Evolutionary conservation across 2,329 filamentous ascomycete genomes (phyloP).

Genomic region (Beauveria sp.): DNA sequence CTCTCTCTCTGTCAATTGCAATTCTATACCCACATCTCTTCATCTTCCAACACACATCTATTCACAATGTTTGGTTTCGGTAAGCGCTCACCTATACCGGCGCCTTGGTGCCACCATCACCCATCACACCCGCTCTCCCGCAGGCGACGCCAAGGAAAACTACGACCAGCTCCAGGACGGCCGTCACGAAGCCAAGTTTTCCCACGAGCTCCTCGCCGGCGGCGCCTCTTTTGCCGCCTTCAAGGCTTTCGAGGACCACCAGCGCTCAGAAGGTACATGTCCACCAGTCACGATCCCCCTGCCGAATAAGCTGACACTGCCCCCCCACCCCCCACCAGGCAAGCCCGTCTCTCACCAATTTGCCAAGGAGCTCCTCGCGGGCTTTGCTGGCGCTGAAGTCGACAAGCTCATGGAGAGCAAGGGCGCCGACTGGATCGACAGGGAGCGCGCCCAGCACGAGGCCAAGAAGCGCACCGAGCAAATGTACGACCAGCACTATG

Average conservation of each 20-base stretch:
- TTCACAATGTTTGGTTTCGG: conserved; percentile 12
- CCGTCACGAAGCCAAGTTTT: conserved; percentile 53
- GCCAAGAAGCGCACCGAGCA: conserved; percentile 50
- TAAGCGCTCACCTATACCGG: neutral
- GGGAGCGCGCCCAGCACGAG: conserved; percentile 49
- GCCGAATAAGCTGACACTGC: no score
- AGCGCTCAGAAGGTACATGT: conserved; percentile 57
- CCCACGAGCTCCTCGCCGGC: conserved; percentile 68
- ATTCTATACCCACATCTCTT: neutral
- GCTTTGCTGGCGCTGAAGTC: conserved; percentile 65
- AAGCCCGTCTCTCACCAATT: conserved; percentile 62
- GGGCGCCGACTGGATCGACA: conserved; percentile 53
- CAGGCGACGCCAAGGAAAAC: conserved; percentile 12
- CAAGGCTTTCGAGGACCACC: conserved; percentile 70
- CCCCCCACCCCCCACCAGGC: neutral
- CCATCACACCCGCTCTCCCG: neutral
- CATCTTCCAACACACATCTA: neutral
- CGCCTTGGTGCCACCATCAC: no score
- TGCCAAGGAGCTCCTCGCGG: conserved; percentile 70
- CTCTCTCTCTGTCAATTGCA: neutral
- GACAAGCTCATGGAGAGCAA: conserved; percentile 69
- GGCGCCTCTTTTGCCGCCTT: conserved; percentile 73
- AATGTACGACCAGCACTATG: conserved; percentile 58
- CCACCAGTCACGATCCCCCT: neutral
- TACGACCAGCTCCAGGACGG: conserved; percentile 33